Base-by-base conservation (phyloP, 2,329 filamentous ascomycete genomes). In the Penicillium crustosum region DNA sequence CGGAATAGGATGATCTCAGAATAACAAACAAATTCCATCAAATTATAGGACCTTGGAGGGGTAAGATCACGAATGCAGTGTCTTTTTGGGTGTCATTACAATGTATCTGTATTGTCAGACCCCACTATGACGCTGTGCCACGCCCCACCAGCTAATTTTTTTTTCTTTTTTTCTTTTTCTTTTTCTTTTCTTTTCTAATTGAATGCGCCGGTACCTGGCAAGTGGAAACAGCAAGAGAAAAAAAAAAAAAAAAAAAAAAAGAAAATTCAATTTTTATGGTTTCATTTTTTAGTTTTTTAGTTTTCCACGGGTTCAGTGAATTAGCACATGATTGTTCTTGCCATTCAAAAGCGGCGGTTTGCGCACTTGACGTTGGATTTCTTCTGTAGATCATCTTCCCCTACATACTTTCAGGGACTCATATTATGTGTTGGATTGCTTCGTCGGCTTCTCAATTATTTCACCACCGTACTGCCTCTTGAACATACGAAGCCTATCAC, bases 61-160 rank as follows among this genome's bases (percentile, higher is more conserved):
- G 33, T 44, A 45, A 45, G 7, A 25, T 35, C 31, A 53, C 21
- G 19, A 33, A 57, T 42, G 42, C 41, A 35, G 42, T 42, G 59
- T 61, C 59, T 31, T 44, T 38, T 57, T 57, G 42, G 15, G 49
- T 29, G 63, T 64, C 9, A 62, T 41, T 21, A 15, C 35, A 51
- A 0, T 4, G 61, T 67, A 67, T 58, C 2, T 2, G 61, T 63
- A 63, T 25, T 41, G 65, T 69, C 58, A 65, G 42, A 25, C 10
- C 23, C 65, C 65, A 67, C 69, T 51, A 70, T 71, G 70, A 72
- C 69, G 69, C 49, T 63, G 36, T 43, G 13, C 8, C 23, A 10
- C 6, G 50, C 55, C 49, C 61, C 61, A 61, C 62, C 19, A 31
- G 6, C 48, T 35, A 53, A 48, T 38, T 56, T 21, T 43, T 17